Base-by-base conservation (phyloP, 805 yeast genomes). In the Barnettozyma sucrosica region DNA sequence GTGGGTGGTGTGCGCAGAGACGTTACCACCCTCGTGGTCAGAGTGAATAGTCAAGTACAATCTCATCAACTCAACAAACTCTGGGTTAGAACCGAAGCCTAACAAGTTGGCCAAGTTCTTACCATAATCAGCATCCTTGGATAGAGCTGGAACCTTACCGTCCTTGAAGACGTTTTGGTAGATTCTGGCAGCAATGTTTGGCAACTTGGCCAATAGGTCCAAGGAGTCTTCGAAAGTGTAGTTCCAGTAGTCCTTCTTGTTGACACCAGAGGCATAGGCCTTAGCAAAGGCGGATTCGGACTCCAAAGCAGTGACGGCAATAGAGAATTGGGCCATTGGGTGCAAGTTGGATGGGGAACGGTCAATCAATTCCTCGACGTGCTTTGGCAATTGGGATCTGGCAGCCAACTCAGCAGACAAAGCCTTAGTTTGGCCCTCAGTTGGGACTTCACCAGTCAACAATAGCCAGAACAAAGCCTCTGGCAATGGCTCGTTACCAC, bases 21-120 rank as follows among this genome's bases (percentile, higher is more conserved):
- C 93, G 65, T 85, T 85, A 68, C 93, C 93, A 71, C 93, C 95
- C 74, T 85, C 95, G 72, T 85, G 95, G 66, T 85, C 95, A 47
- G 89, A 79, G 74, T 85, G 95, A 64, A 85, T 81, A 52, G 92
- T 80, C 63, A 85, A 68, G 76, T 85, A 85, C 57, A 86, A 73
- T 72, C 95, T 81, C 81, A 85, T 79, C 60, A 86, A 76, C 67
- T 85, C 90, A 50, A 80, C 77, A 64, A 85, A 85, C 65, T 83
- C 89, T 56, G 74, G 72, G 70, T 81, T 79, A 50, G 69, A 68
- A 56, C 82, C 80, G 65, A 65, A 74, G 58, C 80, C 78, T 50
- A 81, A 68, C 48, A 79, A 67, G 58, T 69, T 72, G 55, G 87
- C 83, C 64, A 79, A 68, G 71, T 80, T 79, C 58, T 76, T 74